A percentile compares a stretch with the other conserved stretches of the same genome.
Evolutionary conservation across 1,139 yeast species (phyloP).

Genomic region (Blastobotrys ciferrii): DNA sequence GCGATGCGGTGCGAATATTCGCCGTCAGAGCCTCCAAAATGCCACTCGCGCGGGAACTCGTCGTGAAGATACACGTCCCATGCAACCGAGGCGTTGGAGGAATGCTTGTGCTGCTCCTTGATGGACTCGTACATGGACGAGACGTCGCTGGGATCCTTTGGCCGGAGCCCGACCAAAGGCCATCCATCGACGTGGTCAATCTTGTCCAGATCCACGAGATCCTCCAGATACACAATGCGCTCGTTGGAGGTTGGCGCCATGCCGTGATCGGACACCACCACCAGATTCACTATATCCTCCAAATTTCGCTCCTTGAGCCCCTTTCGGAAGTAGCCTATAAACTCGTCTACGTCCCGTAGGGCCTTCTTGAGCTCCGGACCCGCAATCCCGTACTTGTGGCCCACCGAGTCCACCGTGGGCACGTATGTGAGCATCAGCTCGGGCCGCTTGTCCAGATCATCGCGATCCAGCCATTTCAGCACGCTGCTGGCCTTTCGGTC

Average conservation of each 20-base stretch:
- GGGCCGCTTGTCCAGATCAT: slow-evolving; percentile 52
- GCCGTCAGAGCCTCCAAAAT: slow-evolving; percentile 59
- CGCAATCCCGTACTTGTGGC: slow-evolving; percentile 67
- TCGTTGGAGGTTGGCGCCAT: slow-evolving; percentile 81
- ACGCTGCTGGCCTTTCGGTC: slow-evolving; percentile 56
- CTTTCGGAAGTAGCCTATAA: slow-evolving; percentile 49
- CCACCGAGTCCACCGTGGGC: slow-evolving; percentile 74
- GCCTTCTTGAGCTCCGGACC: slow-evolving; percentile 58
- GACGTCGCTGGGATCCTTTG: slow-evolving; percentile 40
- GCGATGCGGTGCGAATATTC: slow-evolving; percentile 63
- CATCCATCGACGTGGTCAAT: slow-evolving; percentile 77
- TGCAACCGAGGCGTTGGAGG: slow-evolving; percentile 34
- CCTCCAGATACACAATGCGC: slow-evolving; percentile 67
- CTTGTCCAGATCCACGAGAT: slow-evolving; percentile 51
- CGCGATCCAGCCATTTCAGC: slow-evolving; percentile 62
- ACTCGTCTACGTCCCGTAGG: slow-evolving; percentile 61
- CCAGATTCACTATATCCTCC: slow-evolving; percentile 62
- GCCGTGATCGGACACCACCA: slow-evolving; percentile 88
- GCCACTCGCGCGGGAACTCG: slow-evolving; percentile 61
- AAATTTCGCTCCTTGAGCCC: slow-evolving; percentile 57
- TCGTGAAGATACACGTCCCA: slow-evolving; percentile 54
- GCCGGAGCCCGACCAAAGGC: slow-evolving; percentile 82
- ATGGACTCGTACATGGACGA: slow-evolving; percentile 43
- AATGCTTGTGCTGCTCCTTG: slow-evolving; percentile 24
- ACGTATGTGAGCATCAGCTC: slow-evolving; percentile 78